Percentiles rank a stretch among this genome's conserved stretches.
Conservation (phyloP, 495 filamentous ascomycete genomes). For the Delitschia confertaspora region DNA sequence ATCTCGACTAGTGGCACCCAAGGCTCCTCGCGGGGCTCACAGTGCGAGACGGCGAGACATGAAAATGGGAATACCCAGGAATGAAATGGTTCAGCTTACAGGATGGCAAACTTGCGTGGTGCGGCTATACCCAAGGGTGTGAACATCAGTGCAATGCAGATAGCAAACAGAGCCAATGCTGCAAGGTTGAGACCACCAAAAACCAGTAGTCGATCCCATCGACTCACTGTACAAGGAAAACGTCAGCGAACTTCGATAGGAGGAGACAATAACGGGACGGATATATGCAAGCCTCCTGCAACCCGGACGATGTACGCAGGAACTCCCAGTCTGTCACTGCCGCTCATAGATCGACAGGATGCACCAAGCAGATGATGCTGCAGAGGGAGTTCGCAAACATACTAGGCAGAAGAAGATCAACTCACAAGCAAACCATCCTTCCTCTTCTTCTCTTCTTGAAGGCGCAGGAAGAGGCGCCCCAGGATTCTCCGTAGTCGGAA, state of each 20-base stretch:
- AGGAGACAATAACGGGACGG: conserved; percentile 12
- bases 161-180: conserved; percentile 80
- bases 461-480: conserved; percentile 83
- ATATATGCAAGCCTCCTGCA: conserved; percentile 30
- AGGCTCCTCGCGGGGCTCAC: conserved; percentile 17
- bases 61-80: too few species aligned
- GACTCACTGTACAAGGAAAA: conserved; percentile 60
- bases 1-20: not conserved
- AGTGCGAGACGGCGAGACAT: conserved; percentile 3
- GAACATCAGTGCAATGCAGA: conserved; percentile 85
- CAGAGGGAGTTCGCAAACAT: conserved; percentile 25
- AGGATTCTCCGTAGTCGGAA: conserved; percentile 74
- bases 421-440: conserved; percentile 93
- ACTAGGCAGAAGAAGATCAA: conserved; percentile 31
- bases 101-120: conserved; percentile 87
- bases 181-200: conserved; percentile 88
- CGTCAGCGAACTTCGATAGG: conserved; percentile 25
- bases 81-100: conserved; percentile 59
- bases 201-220: conserved; percentile 91
- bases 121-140: conserved; percentile 52
- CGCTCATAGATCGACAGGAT: conserved; percentile 20
- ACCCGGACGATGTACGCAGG: conserved; percentile 27
- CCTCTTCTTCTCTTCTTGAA: conserved; percentile 83
- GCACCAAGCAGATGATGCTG: conserved; percentile 13
- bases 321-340: conserved; percentile 28